phyloP scores from a whole-genome alignment of 2,329 filamentous ascomycete genomes.

The Paecilomyces dactylethromorphus region DNA sequence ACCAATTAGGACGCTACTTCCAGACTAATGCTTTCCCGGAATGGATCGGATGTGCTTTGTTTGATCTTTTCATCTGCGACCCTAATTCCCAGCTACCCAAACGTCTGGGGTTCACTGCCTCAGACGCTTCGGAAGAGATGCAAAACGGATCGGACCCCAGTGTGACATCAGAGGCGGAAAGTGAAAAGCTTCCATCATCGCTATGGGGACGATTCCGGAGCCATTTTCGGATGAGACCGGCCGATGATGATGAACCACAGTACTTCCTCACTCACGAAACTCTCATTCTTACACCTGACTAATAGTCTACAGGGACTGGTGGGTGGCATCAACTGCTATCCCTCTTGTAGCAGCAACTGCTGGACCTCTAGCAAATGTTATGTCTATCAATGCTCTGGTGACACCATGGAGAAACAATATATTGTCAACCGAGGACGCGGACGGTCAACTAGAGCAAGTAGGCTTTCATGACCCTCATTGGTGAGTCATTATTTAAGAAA shows the following conservation, averaged over 20 bases:
- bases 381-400: conserved; percentile 81
- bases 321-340: conserved; percentile 49
- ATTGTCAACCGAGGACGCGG: conserved; percentile 40
- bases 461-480: conserved; percentile 64
- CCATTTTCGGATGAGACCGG: conserved; percentile 27
- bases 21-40: not conserved
- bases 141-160: not conserved
- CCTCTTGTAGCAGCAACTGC: conserved; percentile 78
- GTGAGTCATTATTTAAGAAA: conserved; percentile 34
- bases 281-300: not conserved
- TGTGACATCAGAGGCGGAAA: not conserved
- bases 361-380: conserved; percentile 78
- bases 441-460: conserved; percentile 43
- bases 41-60: not conserved
- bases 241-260: conserved; percentile 37
- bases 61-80: not conserved
- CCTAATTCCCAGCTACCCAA: not conserved
- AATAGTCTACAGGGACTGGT: conserved; percentile 34
- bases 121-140: not conserved
- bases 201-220: conserved; percentile 14
- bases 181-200: conserved; percentile 3
- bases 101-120: not conserved
- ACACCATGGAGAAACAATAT: conserved; percentile 63
- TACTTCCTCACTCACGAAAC: not conserved
- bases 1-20: not conserved